A percentile compares a stretch with the other conserved stretches of the same genome.
These are phyloP conservation scores for Globisporangium carolinianum DNA, from an alignment of 352 stramenopile genomes.

Conservation along the genomic window DNA sequence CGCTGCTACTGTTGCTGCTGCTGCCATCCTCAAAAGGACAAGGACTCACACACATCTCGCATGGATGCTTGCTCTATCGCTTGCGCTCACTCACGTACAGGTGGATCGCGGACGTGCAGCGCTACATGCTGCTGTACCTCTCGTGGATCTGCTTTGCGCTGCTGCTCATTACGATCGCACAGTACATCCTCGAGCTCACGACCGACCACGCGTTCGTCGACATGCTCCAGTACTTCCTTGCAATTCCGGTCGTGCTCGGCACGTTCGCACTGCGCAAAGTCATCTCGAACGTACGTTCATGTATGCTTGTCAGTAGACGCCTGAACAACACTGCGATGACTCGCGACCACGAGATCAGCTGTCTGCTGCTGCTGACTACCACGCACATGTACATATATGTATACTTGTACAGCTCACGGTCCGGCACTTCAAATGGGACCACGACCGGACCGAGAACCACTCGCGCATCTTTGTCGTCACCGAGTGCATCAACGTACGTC, in stretches of 20 bases:
- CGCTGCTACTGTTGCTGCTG: too few relatives aligned
- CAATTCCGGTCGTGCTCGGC: conserved; percentile 59
- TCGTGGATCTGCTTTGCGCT: conserved; percentile 59
- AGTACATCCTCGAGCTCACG: conserved; percentile 48
- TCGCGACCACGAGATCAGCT: background rate
- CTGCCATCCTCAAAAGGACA: too few relatives aligned
- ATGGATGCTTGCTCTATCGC: background rate
- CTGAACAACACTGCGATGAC: background rate
- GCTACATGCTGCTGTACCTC: conserved; percentile 68
- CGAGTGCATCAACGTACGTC: conserved; percentile 48
- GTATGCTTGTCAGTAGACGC: background rate
- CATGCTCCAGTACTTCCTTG: conserved; percentile 49
- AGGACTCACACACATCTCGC: background rate
- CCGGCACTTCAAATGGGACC: conserved; percentile 74
- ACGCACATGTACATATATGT: background rate
- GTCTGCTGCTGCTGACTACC: background rate
- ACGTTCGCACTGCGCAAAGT: conserved; percentile 74
- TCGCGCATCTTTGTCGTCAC: conserved; percentile 79
- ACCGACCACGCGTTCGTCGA: conserved; percentile 40
- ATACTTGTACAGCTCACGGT: conserved; percentile 41
- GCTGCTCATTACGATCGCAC: conserved; percentile 40
- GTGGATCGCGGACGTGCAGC: conserved; percentile 77
- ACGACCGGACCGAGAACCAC: conserved; percentile 51
- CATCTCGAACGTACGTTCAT: conserved; percentile 52
- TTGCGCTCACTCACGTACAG: conserved; percentile 13